Evolutionary conservation across 1,284 basidiomycete genomes (phyloP).

Genomic region (Tilletia caries): DNA sequence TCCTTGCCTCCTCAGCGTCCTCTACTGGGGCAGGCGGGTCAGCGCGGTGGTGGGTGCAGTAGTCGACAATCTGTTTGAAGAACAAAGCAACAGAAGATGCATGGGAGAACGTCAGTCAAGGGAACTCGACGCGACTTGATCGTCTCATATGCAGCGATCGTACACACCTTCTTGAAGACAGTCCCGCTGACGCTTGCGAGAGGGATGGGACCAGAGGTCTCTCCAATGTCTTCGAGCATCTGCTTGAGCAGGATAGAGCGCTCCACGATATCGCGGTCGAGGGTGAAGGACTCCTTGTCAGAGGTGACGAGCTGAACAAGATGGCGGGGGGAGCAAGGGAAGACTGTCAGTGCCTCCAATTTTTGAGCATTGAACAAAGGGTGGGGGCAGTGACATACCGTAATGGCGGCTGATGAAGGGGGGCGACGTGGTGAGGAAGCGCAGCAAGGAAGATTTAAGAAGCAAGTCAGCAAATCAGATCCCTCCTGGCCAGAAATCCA

Average conservation of each 20-base stretch:
- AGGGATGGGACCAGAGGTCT: slow-evolving; percentile 74
- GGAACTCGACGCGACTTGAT: neutral
- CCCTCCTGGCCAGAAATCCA: neutral
- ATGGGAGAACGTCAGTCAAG: neutral
- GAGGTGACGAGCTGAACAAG: slow-evolving; percentile 61
- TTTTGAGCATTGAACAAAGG: neutral
- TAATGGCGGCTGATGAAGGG: neutral
- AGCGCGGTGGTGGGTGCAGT: slow-evolving; percentile 96
- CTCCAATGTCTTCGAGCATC: slow-evolving; percentile 75
- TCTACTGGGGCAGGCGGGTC: slow-evolving; percentile 83
- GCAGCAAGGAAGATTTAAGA: neutral
- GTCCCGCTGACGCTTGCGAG: slow-evolving; percentile 93
- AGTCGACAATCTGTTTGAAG: slow-evolving; percentile 82
- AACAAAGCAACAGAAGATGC: neutral
- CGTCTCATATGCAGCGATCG: neutral
- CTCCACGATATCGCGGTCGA: slow-evolving; percentile 91
- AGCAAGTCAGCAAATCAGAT: neutral
- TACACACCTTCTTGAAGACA: slow-evolving; percentile 84
- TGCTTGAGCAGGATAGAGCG: slow-evolving; percentile 96
- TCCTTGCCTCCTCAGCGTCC: slow-evolving; percentile 82
- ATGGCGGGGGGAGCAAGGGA: neutral
- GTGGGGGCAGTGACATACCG: neutral
- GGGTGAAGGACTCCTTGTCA: slow-evolving; percentile 90
- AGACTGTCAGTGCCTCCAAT: neutral
- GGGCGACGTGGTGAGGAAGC: neutral